Evolutionary conservation across 306 rosid genomes (phyloP).

Genomic region (Medicago arabica): DNA sequence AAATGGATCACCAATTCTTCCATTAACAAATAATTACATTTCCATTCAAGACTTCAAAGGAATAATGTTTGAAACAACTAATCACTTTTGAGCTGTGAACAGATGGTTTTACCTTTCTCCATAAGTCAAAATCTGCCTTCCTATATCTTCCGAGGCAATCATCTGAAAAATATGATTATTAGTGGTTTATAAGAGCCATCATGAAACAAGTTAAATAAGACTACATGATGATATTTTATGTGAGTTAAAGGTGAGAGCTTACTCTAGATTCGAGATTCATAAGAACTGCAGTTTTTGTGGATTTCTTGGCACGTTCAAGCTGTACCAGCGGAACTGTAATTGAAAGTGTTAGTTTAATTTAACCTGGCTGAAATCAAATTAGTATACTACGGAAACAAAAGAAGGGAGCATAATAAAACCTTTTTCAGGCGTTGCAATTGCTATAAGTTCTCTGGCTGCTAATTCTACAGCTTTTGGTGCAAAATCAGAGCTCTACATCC

Average conservation of each 20-base stretch:
- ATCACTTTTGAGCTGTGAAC: not conserved
- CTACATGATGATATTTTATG: not conserved
- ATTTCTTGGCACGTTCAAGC: constrained; percentile 87
- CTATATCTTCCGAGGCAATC: constrained; percentile 94
- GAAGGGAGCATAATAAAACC: constrained; percentile 52
- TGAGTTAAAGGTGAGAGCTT: constrained; percentile 37
- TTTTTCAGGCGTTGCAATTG: constrained; percentile 89
- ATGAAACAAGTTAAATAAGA: not conserved
- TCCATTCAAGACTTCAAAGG: constrained; percentile 18
- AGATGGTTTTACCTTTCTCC: constrained; percentile 74
- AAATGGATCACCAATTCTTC: constrained; percentile 9
- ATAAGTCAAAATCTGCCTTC: constrained; percentile 93
- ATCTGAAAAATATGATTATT: constrained; percentile 53
- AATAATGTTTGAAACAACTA: not conserved
- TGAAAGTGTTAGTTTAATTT: constrained; percentile 1
- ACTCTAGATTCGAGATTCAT: constrained; percentile 99
- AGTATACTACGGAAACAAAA: constrained; percentile 20
- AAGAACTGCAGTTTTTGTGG: constrained; percentile 91
- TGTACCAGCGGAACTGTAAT: constrained; percentile 74
- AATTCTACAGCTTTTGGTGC: constrained; percentile 71
- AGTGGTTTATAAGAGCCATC: not conserved
- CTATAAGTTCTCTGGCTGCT: constrained; percentile 74
- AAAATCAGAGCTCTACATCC: constrained; percentile 69
- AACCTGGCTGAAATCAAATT: constrained; percentile 1
- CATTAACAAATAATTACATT: constrained; percentile 2